Conservation (phyloP, 768 basidiomycete species). For the Phlegmacium glaucopus region DNA sequence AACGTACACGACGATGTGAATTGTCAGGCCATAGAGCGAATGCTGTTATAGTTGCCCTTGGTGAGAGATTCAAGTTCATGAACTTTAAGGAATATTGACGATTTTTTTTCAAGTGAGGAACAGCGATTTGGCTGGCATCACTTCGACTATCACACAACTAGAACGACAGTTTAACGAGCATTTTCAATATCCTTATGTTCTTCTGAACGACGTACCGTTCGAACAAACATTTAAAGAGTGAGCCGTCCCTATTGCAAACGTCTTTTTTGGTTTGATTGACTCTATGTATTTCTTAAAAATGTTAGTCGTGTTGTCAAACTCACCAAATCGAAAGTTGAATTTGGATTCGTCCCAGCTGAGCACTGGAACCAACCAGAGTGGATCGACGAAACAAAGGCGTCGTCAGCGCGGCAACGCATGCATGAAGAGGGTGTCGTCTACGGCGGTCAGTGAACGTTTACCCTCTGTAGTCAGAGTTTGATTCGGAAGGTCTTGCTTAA, state of each 20-base stretch:
- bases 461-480: not conserved
- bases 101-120: not conserved
- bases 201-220: constrained; percentile 81
- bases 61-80: too few species aligned
- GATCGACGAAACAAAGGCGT: constrained; percentile 73
- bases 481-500: too few species aligned
- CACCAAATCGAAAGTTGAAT: constrained; percentile 30
- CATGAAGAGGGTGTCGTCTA: constrained; percentile 42
- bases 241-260: constrained; percentile 7
- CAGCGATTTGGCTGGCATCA: constrained; percentile 45
- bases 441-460: constrained; percentile 27
- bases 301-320: too few species aligned
- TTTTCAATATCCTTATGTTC: constrained; percentile 76
- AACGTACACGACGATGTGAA: too few species aligned
- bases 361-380: constrained; percentile 78
- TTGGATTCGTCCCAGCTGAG: constrained; percentile 62
- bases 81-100: too few species aligned
- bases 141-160: constrained; percentile 59
- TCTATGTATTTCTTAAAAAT: too few species aligned
- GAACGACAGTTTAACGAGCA: constrained; percentile 85
- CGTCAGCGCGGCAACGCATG: constrained; percentile 57
- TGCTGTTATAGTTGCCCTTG: too few species aligned
- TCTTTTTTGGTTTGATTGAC: not conserved
- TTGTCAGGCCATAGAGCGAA: too few species aligned
- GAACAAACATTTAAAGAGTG: constrained; percentile 68